A percentile compares a stretch with the other conserved stretches of the same genome.
phyloP scores from a whole-genome alignment of 345 rosid species.

The Arabidopsis arenosa region DNA sequence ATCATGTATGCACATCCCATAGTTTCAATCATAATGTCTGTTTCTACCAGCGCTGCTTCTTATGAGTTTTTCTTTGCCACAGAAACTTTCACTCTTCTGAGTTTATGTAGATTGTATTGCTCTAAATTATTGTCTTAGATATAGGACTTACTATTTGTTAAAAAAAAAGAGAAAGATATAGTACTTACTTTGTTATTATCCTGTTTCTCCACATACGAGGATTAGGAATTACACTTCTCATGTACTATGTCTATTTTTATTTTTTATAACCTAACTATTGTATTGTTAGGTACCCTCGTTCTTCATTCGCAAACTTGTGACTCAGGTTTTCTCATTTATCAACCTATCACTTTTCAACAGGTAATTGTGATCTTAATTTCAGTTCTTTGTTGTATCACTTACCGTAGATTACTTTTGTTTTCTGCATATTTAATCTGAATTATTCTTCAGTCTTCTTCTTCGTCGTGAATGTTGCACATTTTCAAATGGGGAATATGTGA shows the following conservation, averaged over 20 bases:
- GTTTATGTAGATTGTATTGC: slow-evolving; percentile 3
- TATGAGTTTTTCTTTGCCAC: background rate
- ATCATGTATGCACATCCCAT: slow-evolving; percentile 68
- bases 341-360: slow-evolving; percentile 96
- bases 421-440: slow-evolving; percentile 24
- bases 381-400: slow-evolving; percentile 10
- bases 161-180: too few species aligned
- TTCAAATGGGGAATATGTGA: slow-evolving; percentile 97
- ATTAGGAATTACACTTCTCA: slow-evolving; percentile 5
- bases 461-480: slow-evolving; percentile 98
- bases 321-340: slow-evolving; percentile 97
- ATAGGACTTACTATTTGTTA: background rate
- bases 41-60: slow-evolving; percentile 11
- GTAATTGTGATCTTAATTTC: slow-evolving; percentile 44
- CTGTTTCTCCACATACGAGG: slow-evolving; percentile 18
- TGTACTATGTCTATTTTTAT: slow-evolving; percentile 7
- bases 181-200: slow-evolving; percentile 6
- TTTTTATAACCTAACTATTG: slow-evolving; percentile 34
- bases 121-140: background rate
- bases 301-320: slow-evolving; percentile 92
- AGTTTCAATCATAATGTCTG: slow-evolving; percentile 20
- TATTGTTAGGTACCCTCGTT: slow-evolving; percentile 85
- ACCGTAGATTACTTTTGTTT: slow-evolving; percentile 14
- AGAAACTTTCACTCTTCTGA: background rate
- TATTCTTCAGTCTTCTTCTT: slow-evolving; percentile 74